These are phyloP conservation scores for Cyberlindnera maritima DNA, from an alignment of 805 yeast genomes.

Conservation along the genomic window DNA sequence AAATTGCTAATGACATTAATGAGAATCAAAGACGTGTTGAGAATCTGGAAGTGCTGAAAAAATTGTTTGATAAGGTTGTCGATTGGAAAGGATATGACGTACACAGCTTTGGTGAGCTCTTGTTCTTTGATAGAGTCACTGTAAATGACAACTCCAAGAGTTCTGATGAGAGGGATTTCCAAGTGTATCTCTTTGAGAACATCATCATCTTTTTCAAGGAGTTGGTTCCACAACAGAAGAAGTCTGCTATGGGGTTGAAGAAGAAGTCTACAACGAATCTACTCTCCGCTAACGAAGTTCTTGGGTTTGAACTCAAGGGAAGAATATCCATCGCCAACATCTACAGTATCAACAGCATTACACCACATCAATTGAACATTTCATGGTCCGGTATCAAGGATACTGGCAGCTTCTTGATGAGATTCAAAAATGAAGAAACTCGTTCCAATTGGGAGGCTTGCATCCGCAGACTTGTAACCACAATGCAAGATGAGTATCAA, in stretches of 20 bases:
- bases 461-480: constrained; percentile 44
- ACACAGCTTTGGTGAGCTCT: constrained; percentile 78
- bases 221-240: constrained; percentile 42
- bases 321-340: constrained; percentile 75
- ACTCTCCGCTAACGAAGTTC: constrained; percentile 21
- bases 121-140: constrained; percentile 69
- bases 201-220: constrained; percentile 66
- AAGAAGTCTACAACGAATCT: constrained; percentile 33
- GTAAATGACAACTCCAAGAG: constrained; percentile 54
- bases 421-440: constrained; percentile 80
- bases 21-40: constrained; percentile 93
- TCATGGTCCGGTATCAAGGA: constrained; percentile 87
- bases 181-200: constrained; percentile 83
- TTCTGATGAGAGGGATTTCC: constrained; percentile 78
- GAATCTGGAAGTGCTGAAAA: constrained; percentile 67
- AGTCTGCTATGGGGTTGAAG: constrained; percentile 44
- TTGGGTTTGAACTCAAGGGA: constrained; percentile 67
- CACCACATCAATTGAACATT: constrained; percentile 59
- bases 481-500: constrained; percentile 29
- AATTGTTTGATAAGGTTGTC: constrained; percentile 67
- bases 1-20: constrained; percentile 83
- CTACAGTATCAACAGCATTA: constrained; percentile 40
- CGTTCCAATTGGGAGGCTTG: constrained; percentile 80
- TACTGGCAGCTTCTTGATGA: constrained; percentile 78
- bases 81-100: constrained; percentile 93